phyloP scores from a whole-genome alignment of 192 early-diverging fungal genomes.

The Phycomyces nitens region DNA sequence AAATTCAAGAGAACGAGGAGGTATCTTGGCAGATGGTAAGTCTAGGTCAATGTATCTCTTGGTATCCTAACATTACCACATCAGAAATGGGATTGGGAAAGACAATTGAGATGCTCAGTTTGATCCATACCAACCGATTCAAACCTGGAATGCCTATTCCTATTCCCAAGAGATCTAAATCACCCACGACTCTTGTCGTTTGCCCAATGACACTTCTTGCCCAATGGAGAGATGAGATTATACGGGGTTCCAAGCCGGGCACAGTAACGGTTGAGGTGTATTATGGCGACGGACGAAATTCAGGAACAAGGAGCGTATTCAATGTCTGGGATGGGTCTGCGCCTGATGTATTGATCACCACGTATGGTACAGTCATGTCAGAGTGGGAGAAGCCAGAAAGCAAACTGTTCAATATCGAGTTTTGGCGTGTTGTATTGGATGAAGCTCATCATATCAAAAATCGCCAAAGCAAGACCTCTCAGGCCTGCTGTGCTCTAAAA shows the following conservation, averaged over 20 bases:
- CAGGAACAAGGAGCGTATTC: conserved; percentile 23
- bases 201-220: conserved; percentile 54
- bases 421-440: conserved; percentile 87
- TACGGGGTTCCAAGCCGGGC: conserved; percentile 35
- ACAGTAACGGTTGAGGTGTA: conserved; percentile 44
- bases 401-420: conserved; percentile 62
- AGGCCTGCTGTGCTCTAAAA: conserved; percentile 65
- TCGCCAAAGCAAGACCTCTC: conserved; percentile 65
- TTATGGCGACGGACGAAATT: conserved; percentile 37
- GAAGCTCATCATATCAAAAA: conserved; percentile 94
- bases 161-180: conserved; percentile 13
- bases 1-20: conserved; percentile 44
- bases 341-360: conserved; percentile 50
- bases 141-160: conserved; percentile 14
- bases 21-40: conserved; percentile 54
- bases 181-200: conserved; percentile 49
- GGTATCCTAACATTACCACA: neutral
- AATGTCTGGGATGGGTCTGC: conserved; percentile 37
- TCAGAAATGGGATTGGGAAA: conserved; percentile 57
- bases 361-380: conserved; percentile 46
- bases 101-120: conserved; percentile 56
- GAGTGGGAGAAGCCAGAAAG: conserved; percentile 24
- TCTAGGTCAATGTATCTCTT: neutral
- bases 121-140: conserved; percentile 45
- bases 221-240: conserved; percentile 51